phyloP scores from a whole-genome alignment of 2,329 filamentous ascomycete genomes.

The Arthrobotrys musiformis region DNA sequence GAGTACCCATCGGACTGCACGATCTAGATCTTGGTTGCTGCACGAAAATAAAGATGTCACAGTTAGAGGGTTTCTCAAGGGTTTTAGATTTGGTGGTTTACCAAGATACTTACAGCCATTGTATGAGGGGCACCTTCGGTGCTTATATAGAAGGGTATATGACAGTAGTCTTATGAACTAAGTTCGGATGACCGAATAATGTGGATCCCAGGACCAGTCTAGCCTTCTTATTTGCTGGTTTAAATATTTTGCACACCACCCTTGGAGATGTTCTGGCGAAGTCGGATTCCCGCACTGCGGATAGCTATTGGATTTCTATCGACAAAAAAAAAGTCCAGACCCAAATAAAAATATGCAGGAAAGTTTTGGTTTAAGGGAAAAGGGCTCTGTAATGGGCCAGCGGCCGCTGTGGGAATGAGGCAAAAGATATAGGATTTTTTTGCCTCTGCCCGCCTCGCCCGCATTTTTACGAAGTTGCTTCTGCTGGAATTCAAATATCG shows the following conservation, averaged over 20 bases:
- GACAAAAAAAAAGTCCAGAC: background rate
- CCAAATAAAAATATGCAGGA: background rate
- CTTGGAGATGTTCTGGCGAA: background rate
- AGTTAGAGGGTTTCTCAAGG: background rate
- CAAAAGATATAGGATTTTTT: slow-evolving; percentile 15
- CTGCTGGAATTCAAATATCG: slow-evolving; percentile 1
- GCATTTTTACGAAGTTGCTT: background rate
- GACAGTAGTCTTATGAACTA: background rate
- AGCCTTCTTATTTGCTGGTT: background rate
- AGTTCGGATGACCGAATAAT: background rate
- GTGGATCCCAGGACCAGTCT: background rate
- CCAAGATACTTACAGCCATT: slow-evolving; percentile 6
- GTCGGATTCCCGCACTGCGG: background rate
- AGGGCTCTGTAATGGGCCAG: background rate
- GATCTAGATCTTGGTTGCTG: slow-evolving; percentile 3
- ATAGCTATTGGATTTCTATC: background rate
- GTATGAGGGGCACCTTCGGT: slow-evolving; percentile 6
- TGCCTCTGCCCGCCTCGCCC: background rate
- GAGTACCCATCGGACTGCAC: slow-evolving; percentile 22
- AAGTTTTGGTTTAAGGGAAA: background rate
- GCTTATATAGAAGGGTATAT: slow-evolving; percentile 17
- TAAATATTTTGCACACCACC: background rate
- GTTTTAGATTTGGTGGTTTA: background rate
- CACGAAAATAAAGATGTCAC: background rate
- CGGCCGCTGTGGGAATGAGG: slow-evolving; percentile 1